phyloP scores from a whole-genome alignment of 306 rosid genomes.

The Dalbergia cochinchinensis region DNA sequence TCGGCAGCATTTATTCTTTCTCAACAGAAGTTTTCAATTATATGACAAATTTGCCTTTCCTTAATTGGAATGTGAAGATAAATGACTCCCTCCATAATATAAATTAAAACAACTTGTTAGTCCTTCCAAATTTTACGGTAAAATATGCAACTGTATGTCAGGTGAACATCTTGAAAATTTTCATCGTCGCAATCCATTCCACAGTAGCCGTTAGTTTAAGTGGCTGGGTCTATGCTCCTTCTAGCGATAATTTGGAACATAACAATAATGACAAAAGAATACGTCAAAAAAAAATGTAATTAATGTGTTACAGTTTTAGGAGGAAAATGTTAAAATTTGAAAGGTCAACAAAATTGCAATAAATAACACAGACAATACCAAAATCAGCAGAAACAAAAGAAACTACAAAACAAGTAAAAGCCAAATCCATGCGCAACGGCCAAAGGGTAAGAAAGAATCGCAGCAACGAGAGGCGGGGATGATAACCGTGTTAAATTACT shows the following conservation, averaged over 20 bases:
- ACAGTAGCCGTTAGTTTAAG: background rate
- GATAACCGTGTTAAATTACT: background rate
- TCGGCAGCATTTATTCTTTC: too few relatives aligned
- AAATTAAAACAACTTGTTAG: too few relatives aligned
- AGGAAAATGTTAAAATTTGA: background rate
- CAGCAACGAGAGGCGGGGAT: background rate
- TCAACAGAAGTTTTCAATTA: too few relatives aligned
- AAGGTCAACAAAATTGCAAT: background rate
- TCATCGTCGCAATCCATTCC: too few relatives aligned
- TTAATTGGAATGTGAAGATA: too few relatives aligned
- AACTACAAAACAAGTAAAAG: conserved; percentile 9
- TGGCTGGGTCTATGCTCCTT: background rate
- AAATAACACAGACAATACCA: background rate
- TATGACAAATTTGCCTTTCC: too few relatives aligned
- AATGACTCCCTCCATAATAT: too few relatives aligned
- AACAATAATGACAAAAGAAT: conserved; percentile 5
- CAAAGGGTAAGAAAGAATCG: background rate
- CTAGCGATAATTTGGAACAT: background rate
- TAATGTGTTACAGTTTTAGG: background rate
- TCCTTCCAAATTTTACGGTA: too few relatives aligned
- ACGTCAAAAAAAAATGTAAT: background rate
- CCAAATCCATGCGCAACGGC: background rate
- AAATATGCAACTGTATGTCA: too few relatives aligned
- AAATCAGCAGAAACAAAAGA: background rate
- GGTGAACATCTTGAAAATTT: too few relatives aligned